Percentiles rank a stretch among this genome's conserved stretches.
Conservation (phyloP, 306 rosid genomes). For the Trifolium pratense region DNA sequence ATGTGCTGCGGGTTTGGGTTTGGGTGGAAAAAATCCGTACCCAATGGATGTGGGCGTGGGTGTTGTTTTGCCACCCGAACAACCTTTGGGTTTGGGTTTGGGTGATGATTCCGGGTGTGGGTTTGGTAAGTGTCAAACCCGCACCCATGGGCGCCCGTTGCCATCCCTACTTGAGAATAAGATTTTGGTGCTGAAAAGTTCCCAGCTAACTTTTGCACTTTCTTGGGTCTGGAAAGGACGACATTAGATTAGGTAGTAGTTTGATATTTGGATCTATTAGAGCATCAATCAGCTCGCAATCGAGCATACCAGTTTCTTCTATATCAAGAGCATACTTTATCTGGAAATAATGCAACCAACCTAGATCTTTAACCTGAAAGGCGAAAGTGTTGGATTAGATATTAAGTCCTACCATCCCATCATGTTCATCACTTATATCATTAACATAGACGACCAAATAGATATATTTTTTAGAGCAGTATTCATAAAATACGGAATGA, state of each 20-base stretch:
- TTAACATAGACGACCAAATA: background rate
- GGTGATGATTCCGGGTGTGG: too few species aligned
- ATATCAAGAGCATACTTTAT: background rate
- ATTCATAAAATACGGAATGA: too few species aligned
- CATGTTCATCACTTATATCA: background rate
- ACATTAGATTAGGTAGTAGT: background rate
- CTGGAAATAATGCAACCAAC: background rate
- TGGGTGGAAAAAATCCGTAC: too few species aligned
- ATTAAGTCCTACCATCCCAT: background rate
- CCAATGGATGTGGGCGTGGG: too few species aligned
- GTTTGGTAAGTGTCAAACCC: too few species aligned
- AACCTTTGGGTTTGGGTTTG: too few species aligned
- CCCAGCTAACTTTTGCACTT: background rate
- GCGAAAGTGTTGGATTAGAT: background rate
- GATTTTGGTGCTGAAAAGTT: background rate
- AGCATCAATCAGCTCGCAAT: background rate
- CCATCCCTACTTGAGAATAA: too few species aligned
- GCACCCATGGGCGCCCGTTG: too few species aligned
- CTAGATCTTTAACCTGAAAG: background rate
- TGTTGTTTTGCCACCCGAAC: too few species aligned
- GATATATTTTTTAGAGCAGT: background rate
- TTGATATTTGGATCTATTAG: background rate
- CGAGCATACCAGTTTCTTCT: background rate
- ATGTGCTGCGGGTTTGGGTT: too few species aligned
- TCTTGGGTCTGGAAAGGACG: background rate